Evolutionary conservation across 306 rosid species (phyloP).

Genomic region (Heteromeles arbutifolia): DNA sequence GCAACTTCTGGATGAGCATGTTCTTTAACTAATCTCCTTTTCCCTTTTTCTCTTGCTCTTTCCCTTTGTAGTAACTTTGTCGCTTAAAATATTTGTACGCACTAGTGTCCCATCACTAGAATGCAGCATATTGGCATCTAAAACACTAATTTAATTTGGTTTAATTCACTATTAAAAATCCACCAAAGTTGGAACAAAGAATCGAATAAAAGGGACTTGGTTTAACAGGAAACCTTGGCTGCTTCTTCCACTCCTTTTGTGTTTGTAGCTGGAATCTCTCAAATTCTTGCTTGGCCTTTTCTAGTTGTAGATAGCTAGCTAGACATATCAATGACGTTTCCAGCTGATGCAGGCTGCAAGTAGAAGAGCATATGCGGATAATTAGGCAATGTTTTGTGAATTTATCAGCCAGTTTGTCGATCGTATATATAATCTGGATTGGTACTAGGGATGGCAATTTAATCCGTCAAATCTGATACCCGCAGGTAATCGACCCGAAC

Average conservation of each 20-base stretch:
- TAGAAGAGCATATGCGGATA: conserved; percentile 1
- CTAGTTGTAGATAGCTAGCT: not conserved
- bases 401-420: conserved; percentile 7
- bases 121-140: not conserved
- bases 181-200: not conserved
- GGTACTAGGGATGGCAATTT: too few species aligned
- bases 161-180: not conserved
- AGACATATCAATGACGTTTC: not conserved
- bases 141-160: not conserved
- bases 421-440: conserved; percentile 13
- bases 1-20: not conserved
- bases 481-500: too few species aligned
- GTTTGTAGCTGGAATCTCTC: conserved; percentile 12
- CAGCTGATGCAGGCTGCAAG: conserved; percentile 2
- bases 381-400: not conserved
- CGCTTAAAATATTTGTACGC: not conserved
- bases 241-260: not conserved
- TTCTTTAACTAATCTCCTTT: too few species aligned
- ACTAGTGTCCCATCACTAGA: not conserved
- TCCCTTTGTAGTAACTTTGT: not conserved
- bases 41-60: not conserved
- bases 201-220: not conserved
- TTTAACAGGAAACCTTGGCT: conserved; percentile 6
- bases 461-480: too few species aligned
- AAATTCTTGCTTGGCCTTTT: not conserved